A percentile compares a stretch with the other conserved stretches of the same genome.
These are phyloP conservation scores for Canna indica DNA, from an alignment of 176 grass and related monocot genomes.

Conservation along the genomic window DNA sequence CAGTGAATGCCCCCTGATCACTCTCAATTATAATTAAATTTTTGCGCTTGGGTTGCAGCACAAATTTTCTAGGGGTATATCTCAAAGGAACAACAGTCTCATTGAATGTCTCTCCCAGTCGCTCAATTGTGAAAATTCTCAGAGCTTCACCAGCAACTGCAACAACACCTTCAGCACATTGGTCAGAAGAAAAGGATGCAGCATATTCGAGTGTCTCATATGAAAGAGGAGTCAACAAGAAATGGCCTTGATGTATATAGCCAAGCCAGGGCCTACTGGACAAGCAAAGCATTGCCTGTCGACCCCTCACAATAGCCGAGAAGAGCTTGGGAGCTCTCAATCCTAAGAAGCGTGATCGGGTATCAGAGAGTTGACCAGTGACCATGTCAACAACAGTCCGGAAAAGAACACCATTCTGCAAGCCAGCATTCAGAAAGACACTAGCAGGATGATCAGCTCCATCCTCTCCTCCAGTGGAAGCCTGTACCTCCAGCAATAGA, in stretches of 20 bases:
- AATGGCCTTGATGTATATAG: constrained; percentile 97
- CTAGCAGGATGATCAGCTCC: constrained; percentile 94
- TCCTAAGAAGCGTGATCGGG: constrained; percentile 79
- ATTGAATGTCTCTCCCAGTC: constrained; percentile 88
- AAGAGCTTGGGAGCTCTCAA: constrained; percentile 86
- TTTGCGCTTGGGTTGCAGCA: constrained; percentile 77
- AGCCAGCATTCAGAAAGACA: constrained; percentile 92
- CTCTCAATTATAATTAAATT: constrained; percentile 85
- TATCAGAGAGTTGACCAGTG: constrained; percentile 90
- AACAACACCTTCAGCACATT: constrained; percentile 97
- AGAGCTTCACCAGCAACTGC: constrained; percentile 84
- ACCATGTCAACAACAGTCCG: constrained; percentile 98
- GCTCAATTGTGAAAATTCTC: constrained; percentile 91
- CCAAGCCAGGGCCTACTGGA: constrained; percentile 93
- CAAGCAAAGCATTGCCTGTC: constrained; percentile 93
- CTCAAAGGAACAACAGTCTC: constrained; percentile 78
- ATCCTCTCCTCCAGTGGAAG: constrained; percentile 79
- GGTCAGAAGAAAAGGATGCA: constrained; percentile 87
- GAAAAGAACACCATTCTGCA: constrained; percentile 97
- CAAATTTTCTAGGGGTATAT: constrained; percentile 94
- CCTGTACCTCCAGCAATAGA: constrained; percentile 77
- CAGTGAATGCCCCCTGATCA: constrained; percentile 75
- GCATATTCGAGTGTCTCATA: constrained; percentile 96
- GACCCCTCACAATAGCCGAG: constrained; percentile 61
- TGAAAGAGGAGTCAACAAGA: constrained; percentile 86